Conservation (phyloP, 2,329 filamentous ascomycete genomes). For the Phaeosphaeria sp. region DNA sequence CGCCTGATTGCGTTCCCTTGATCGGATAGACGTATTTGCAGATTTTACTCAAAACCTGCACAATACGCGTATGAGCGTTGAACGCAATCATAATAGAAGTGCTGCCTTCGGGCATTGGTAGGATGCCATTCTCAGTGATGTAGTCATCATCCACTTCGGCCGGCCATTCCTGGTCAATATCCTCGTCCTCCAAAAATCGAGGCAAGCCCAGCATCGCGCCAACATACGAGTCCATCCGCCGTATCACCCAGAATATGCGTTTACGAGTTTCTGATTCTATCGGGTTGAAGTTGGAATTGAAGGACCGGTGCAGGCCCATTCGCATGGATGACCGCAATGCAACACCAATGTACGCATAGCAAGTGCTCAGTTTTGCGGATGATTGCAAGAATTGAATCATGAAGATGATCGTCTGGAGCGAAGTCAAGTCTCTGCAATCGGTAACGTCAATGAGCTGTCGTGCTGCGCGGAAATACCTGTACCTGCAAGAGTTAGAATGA, state of each 20-base stretch:
- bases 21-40: conserved; percentile 70
- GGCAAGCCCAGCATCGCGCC: conserved; percentile 59
- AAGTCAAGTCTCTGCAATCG: conserved; percentile 59
- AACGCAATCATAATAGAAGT: conserved; percentile 66
- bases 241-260: conserved; percentile 60
- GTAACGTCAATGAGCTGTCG: conserved; percentile 60
- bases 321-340: conserved; percentile 58
- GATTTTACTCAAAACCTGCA: conserved; percentile 66
- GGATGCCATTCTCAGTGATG: conserved; percentile 57
- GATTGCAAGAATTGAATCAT: conserved; percentile 62
- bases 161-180: conserved; percentile 58
- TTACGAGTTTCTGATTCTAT: conserved; percentile 59
- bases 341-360: conserved; percentile 61
- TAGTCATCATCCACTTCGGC: conserved; percentile 59
- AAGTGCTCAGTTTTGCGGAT: conserved; percentile 60
- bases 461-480: conserved; percentile 57
- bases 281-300: conserved; percentile 54
- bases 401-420: conserved; percentile 60
- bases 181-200: conserved; percentile 56
- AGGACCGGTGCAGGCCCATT: conserved; percentile 60
- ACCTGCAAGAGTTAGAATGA: conserved; percentile 41
- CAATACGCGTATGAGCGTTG: conserved; percentile 66
- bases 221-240: conserved; percentile 61
- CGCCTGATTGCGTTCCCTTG: conserved; percentile 54
- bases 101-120: conserved; percentile 61